Evolutionary conservation across 1,139 yeast genomes (phyloP), one percentile per base, ranked within the genome.

Genomic region (Debaryomyces nepalensis): DNA sequence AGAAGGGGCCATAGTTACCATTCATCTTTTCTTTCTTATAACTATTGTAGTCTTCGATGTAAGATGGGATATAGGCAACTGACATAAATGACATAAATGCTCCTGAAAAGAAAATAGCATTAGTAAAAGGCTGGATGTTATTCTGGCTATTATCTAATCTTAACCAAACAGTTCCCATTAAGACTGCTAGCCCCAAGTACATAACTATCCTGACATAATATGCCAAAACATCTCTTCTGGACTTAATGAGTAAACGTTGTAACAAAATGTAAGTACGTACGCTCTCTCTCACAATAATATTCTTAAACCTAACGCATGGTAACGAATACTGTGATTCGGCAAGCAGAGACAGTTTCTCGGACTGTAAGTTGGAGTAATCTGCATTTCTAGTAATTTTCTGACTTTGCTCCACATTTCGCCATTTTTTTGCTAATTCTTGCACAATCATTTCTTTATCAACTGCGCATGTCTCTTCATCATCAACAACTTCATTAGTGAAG

Each of bases 31-130:
- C 75, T 43, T 64, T 61, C 33, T 51, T 54, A 50, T 52, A 69
- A 19, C 63, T 47, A 10, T 50, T 40, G 41, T 53, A 61, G 43
- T 69, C 75, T 48, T 69, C 75, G 23, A 69, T 51, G 43, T 54
- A 68, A 5, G 74, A 62, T 3, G 75, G 75, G 40, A 69, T 67
- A 45, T 69, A 69, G 3, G 75, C 75, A 23, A 69, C 74, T 2
- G 73, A 58, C 73, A 68, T 68, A 47, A 68, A 68, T 6, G 73
- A 68, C 73, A 69, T 68, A 51, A 69, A 69, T 1, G 74, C 74
- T 9, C 72, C 73, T 3, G 70, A 64, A 33, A 68, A 69, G 55
- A 69, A 69, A 19, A 69, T 63, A 12, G 75, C 75, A 52, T 64
- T 68, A 41, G 59, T 64, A 43, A 62, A 67, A 7, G 68, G 66